Percentiles rank a stretch among this genome's conserved stretches.
phyloP scores from a whole-genome alignment of 2,329 filamentous ascomycete genomes.

The Pyricularia sp. region DNA sequence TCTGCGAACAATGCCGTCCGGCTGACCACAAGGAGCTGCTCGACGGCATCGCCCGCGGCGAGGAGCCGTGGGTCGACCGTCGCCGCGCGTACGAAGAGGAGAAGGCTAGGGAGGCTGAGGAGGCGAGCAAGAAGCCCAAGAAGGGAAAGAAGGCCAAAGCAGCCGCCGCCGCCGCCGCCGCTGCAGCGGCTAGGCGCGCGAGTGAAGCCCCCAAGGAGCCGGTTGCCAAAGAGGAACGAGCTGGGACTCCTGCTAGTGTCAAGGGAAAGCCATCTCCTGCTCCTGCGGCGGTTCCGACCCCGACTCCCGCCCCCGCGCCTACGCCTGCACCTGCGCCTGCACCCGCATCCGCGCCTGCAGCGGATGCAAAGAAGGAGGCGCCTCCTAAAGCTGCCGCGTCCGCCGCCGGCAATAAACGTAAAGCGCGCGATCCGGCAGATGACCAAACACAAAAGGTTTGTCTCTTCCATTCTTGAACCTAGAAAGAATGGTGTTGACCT shows the following conservation, averaged over 20 bases:
- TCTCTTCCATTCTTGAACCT: conserved; percentile 6
- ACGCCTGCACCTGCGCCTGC: conserved; percentile 3
- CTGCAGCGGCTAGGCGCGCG: conserved; percentile 47
- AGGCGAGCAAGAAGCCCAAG: conserved; percentile 44
- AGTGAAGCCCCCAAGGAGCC: conserved; percentile 46
- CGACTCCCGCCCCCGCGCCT: conserved; percentile 15
- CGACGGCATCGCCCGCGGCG: conserved; percentile 62
- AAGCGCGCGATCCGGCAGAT: conserved; percentile 42
- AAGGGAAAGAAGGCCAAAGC: conserved; percentile 43
- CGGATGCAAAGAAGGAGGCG: conserved; percentile 17
- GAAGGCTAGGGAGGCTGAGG: conserved; percentile 17
- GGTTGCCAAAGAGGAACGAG: not conserved
- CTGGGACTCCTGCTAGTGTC: not conserved
- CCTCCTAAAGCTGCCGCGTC: not conserved
- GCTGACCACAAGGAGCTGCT: conserved; percentile 72
- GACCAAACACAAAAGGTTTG: conserved; percentile 37
- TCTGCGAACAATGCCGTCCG: conserved; percentile 81
- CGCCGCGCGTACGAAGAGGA: conserved; percentile 51
- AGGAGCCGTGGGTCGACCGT: conserved; percentile 73
- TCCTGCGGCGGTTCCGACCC: conserved; percentile 14
- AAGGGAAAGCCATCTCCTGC: conserved; percentile 24
- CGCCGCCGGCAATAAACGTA: conserved; percentile 32
- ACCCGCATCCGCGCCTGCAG: conserved; percentile 22
- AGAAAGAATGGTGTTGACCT: conserved; percentile 4
- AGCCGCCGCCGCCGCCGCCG: conserved; percentile 33